Evolutionary conservation across 2,329 filamentous ascomycete genomes (phyloP).

Genomic region (Chrysoporthe austroafricana): DNA sequence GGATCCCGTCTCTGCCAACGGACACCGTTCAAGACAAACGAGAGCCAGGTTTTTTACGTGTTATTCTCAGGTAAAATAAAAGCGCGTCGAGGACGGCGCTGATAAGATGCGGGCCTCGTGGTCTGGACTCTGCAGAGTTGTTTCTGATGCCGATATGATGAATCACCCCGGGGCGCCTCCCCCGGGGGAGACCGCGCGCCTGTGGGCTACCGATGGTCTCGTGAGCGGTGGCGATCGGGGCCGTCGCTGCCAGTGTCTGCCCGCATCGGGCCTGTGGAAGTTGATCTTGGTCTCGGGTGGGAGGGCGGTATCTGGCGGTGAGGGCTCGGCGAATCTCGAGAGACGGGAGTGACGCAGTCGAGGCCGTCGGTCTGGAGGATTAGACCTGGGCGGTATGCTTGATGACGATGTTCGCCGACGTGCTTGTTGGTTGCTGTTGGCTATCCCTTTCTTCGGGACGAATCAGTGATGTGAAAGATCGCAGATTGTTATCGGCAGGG

Average conservation of each 20-base stretch:
- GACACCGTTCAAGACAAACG: not conserved
- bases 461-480: not conserved
- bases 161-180: not conserved
- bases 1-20: no score
- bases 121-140: not conserved
- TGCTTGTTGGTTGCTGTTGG: not conserved
- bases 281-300: not conserved
- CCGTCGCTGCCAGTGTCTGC: not conserved
- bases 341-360: not conserved
- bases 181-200: not conserved
- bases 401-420: constrained; percentile 6
- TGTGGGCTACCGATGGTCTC: not conserved
- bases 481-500: not conserved
- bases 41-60: not conserved
- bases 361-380: not conserved
- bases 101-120: not conserved
- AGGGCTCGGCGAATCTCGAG: not conserved
- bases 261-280: not conserved
- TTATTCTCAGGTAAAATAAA: not conserved
- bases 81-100: not conserved
- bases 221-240: not conserved
- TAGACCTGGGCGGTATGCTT: not conserved
- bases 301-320: not conserved
- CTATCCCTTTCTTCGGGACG: not conserved
- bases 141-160: not conserved